Base-by-base conservation (phyloP, 495 filamentous ascomycete genomes). In the Penicillium coprophilum region DNA sequence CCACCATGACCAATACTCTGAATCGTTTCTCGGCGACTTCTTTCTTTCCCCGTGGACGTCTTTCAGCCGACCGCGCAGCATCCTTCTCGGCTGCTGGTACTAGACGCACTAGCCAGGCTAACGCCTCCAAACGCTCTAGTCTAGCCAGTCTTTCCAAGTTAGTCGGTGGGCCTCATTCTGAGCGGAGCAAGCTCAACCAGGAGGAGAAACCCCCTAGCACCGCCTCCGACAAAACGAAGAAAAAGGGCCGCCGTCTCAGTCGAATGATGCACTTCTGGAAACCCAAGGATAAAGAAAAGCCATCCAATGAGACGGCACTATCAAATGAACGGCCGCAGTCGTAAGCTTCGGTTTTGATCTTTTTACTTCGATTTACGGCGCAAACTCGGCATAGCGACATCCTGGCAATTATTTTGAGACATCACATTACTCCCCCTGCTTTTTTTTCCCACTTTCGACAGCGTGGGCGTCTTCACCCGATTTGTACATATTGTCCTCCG, bases 251-350 rank as follows among this genome's bases (percentile, higher is more conserved):
- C 60, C 82, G 90, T 34, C 74, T 96, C 36, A 91, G 89, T 66
- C 85, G 88, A 34, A 75, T 94, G 65, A 86, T 94, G 83, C 86
- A 89, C 53, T 95, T 94, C 64, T 94, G 88, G 88, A 90, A 87
- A 67, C 71, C 80, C 15, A 82, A 76, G 58, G 80, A 81, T 44
- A 81, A 79, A 55, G 72, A 77, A 30, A 72, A 65, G 60, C 34
- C 61, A 38, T 52, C 56, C 23, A 60, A 57, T 19, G 55, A 63
- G 45, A 34, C 58, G 36, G 24, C 62, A 48, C 50, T 50, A 38
- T 54, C 66, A 40, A 39, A 52, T 8, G 66, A 76, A 55, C 60
- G 57, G 55, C 63, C 59, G 8, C 53, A 56, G 53, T 56, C 53
- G 23, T 56, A 49, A 28, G 20, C 40, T 61, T 55, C 60, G 57